A percentile compares a stretch with the other conserved stretches of the same genome.
These are phyloP conservation scores for Fonsecaea multimorphosa DNA, from an alignment of 2,329 filamentous ascomycete species.

Conservation along the genomic window DNA sequence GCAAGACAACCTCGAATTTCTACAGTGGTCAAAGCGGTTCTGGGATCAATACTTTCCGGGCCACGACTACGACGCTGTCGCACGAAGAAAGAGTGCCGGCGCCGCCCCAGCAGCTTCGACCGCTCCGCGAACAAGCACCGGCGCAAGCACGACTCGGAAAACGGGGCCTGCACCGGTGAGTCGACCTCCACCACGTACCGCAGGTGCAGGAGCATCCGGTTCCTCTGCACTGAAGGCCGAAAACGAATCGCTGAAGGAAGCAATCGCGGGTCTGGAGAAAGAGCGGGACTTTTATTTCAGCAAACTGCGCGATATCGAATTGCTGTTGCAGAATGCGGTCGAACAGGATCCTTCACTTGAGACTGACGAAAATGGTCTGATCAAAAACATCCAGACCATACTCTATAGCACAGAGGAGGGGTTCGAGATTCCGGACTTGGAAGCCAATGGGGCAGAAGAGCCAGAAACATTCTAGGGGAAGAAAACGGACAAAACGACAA, in stretches of 20 bases:
- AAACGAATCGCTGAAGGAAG: slow-evolving; percentile 90
- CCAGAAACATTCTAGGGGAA: slow-evolving; percentile 47
- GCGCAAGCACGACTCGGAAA: slow-evolving; percentile 59
- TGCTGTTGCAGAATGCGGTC: slow-evolving; percentile 89
- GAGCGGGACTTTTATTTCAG: slow-evolving; percentile 99
- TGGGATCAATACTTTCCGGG: slow-evolving; percentile 99
- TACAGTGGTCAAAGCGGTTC: slow-evolving; percentile 95
- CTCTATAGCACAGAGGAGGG: slow-evolving; percentile 90
- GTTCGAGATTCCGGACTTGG: slow-evolving; percentile 87
- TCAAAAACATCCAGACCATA: slow-evolving; percentile 96
- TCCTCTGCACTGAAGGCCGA: slow-evolving; percentile 72
- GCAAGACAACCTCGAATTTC: slow-evolving; percentile 99
- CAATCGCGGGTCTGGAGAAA: slow-evolving; percentile 89
- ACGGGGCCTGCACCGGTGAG: slow-evolving; percentile 64
- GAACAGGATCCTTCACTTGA: slow-evolving; percentile 92
- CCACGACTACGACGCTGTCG: slow-evolving; percentile 91
- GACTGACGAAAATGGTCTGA: slow-evolving; percentile 87
- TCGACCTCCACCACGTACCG: slow-evolving; percentile 41
- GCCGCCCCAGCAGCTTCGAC: slow-evolving; percentile 61
- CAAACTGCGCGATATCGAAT: slow-evolving; percentile 95
- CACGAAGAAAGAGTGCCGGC: slow-evolving; percentile 78
- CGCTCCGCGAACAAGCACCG: slow-evolving; percentile 50
- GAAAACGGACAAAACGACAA: not conserved
- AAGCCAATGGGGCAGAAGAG: slow-evolving; percentile 64
- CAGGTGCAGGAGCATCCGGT: slow-evolving; percentile 50